Evolutionary conservation across 2,329 filamentous ascomycete species (phyloP).

Genomic region (Neopestalotiopsis clavispora): DNA sequence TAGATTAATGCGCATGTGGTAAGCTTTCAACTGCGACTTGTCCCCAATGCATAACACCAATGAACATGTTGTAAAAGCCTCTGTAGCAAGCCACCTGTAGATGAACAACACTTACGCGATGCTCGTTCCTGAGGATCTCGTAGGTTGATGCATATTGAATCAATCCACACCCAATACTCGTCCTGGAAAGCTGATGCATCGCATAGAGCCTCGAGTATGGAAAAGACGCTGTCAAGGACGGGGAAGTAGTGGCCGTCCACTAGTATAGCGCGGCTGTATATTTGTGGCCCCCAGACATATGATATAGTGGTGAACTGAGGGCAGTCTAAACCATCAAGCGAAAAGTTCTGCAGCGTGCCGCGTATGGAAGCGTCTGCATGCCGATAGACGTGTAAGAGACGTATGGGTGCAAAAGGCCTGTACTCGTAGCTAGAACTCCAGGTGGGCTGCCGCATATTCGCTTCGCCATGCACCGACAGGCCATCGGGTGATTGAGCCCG

Average conservation of each 20-base stretch:
- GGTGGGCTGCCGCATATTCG: not conserved
- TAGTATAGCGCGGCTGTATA: not conserved
- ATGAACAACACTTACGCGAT: not conserved
- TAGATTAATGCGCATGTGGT: no score
- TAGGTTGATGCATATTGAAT: not conserved
- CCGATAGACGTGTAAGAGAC: not conserved
- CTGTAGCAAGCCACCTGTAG: no score
- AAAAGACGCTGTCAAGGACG: not conserved
- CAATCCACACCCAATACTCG: not conserved
- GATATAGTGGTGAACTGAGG: not conserved
- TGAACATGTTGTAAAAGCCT: no score
- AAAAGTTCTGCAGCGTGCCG: not conserved
- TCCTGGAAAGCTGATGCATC: not conserved
- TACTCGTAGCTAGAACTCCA: not conserved
- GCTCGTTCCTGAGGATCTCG: not conserved
- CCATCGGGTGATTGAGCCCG: not conserved
- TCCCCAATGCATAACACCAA: no score
- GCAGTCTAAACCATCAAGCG: not conserved
- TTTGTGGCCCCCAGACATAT: not conserved
- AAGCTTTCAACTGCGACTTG: no score
- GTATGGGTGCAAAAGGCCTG: not conserved
- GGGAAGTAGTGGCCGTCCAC: not conserved
- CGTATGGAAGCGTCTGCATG: not conserved
- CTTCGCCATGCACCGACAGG: not conserved
- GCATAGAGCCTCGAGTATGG: not conserved